phyloP scores from a whole-genome alignment of 2,329 filamentous ascomycete species.

The Intubia oerlemansii region DNA sequence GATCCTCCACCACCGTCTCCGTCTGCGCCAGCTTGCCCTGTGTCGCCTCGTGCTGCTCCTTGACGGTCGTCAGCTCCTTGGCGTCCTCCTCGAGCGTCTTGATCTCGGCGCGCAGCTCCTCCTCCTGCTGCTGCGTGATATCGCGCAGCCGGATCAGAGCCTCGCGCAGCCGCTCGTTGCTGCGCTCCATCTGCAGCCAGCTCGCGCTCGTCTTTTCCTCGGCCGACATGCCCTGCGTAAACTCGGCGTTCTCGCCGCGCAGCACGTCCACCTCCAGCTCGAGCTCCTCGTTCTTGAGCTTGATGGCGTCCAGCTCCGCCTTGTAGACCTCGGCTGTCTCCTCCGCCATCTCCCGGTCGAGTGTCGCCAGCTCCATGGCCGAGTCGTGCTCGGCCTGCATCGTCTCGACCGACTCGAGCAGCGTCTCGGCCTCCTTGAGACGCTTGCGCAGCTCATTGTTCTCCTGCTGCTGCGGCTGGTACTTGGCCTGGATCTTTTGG shows the following conservation, averaged over 20 bases:
- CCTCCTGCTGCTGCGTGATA: slow-evolving; percentile 66
- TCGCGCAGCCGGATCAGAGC: slow-evolving; percentile 71
- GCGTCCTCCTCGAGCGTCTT: slow-evolving; percentile 52
- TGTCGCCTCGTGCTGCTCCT: slow-evolving; percentile 45
- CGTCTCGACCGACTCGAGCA: slow-evolving; percentile 46
- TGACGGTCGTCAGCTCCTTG: slow-evolving; percentile 42
- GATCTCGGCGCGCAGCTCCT: slow-evolving; percentile 56
- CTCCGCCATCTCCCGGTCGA: slow-evolving; percentile 93
- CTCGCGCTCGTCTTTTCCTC: slow-evolving; percentile 74
- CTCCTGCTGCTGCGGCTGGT: slow-evolving; percentile 67
- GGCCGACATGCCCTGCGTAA: slow-evolving; percentile 63
- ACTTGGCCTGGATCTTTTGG: slow-evolving; percentile 76
- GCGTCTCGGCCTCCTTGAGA: slow-evolving; percentile 52
- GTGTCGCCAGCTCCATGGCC: slow-evolving; percentile 62
- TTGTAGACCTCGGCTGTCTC: slow-evolving; percentile 71
- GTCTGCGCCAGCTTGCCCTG: slow-evolving; percentile 54
- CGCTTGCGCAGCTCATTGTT: slow-evolving; percentile 54
- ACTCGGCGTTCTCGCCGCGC: slow-evolving; percentile 67
- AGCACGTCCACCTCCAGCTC: slow-evolving; percentile 76
- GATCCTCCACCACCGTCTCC: slow-evolving; percentile 60
- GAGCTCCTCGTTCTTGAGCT: slow-evolving; percentile 59
- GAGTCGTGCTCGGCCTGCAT: slow-evolving; percentile 70
- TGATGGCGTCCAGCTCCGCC: slow-evolving; percentile 57
- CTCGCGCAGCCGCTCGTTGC: slow-evolving; percentile 71
- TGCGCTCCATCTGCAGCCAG: slow-evolving; percentile 80